Evolutionary conservation across 2,329 filamentous ascomycete genomes (phyloP).

Genomic region (Beauveria sp.): DNA sequence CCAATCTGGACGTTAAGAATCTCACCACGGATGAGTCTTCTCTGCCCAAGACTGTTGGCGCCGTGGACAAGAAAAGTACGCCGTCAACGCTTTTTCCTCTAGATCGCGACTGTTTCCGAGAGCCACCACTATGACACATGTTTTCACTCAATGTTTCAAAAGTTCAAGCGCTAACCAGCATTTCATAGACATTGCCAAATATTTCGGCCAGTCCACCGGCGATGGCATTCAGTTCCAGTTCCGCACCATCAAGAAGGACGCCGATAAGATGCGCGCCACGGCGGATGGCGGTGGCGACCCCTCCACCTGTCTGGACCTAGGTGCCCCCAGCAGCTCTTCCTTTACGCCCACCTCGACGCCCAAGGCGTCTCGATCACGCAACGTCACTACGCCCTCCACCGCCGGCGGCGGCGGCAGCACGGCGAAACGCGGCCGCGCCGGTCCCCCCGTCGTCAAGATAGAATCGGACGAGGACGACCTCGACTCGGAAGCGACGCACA

Average conservation of each 20-base stretch:
- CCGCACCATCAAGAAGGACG: constrained; percentile 46
- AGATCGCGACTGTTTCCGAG: not conserved
- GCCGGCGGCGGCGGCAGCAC: constrained; percentile 19
- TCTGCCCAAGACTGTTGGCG: constrained; percentile 30
- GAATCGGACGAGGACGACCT: constrained; percentile 20
- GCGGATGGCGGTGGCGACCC: constrained; percentile 40
- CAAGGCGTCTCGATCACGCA: constrained; percentile 21
- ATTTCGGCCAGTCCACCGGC: constrained; percentile 51
- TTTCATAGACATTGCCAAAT: constrained; percentile 46
- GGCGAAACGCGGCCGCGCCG: constrained; percentile 8
- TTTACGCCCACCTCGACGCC: constrained; percentile 20
- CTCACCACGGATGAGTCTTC: constrained; percentile 27
- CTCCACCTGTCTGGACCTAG: constrained; percentile 28
- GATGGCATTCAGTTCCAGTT: constrained; percentile 56
- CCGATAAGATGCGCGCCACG: constrained; percentile 38
- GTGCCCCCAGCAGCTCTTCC: constrained; percentile 17
- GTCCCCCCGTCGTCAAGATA: constrained; percentile 13
- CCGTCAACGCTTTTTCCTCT: constrained; percentile 2
- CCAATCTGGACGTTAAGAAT: constrained; percentile 35
- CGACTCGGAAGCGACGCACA: constrained; percentile 17
- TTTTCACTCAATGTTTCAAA: not conserved
- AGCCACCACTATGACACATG: not conserved
- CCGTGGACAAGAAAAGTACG: constrained; percentile 35
- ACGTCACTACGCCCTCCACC: constrained; percentile 11
- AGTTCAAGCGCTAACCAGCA: not conserved